These are phyloP conservation scores for Pythium utonaiense DNA, from an alignment of 352 stramenopile species.

Conservation along the genomic window DNA sequence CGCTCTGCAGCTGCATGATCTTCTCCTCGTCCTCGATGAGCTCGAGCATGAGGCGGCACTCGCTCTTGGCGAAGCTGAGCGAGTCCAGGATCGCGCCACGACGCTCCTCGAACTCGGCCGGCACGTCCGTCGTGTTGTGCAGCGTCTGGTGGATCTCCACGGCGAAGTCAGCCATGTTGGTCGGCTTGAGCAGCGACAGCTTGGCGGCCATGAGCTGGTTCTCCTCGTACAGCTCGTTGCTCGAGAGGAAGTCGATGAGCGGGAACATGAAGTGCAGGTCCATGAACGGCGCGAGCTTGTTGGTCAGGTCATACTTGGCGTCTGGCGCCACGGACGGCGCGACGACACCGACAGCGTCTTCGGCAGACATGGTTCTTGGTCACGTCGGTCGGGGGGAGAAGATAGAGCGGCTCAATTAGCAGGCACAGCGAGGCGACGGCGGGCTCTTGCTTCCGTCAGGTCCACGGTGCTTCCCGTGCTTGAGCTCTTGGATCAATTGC, in stretches of 20 bases:
- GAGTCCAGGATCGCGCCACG: slow-evolving; percentile 70
- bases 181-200: slow-evolving; percentile 90
- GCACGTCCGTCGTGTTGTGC: slow-evolving; percentile 74
- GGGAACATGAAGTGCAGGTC: slow-evolving; percentile 98
- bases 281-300: slow-evolving; percentile 92
- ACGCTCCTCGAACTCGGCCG: slow-evolving; percentile 80
- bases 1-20: slow-evolving; percentile 81
- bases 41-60: slow-evolving; percentile 72
- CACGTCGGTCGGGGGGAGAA: neutral
- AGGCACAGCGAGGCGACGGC: too few relatives aligned
- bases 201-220: slow-evolving; percentile 87
- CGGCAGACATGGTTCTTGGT: slow-evolving; percentile 22
- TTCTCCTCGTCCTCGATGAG: slow-evolving; percentile 86
- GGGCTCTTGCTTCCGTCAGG: slow-evolving; percentile 1
- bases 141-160: slow-evolving; percentile 95
- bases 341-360: slow-evolving; percentile 37
- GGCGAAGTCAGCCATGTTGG: slow-evolving; percentile 97
- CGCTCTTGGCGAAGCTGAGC: slow-evolving; percentile 70
- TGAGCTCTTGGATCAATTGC: slow-evolving; percentile 21
- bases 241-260: slow-evolving; percentile 93
- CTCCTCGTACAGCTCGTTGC: slow-evolving; percentile 91
- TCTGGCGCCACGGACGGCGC: slow-evolving; percentile 45
- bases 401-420: neutral
- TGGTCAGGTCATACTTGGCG: slow-evolving; percentile 93
- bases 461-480: slow-evolving; percentile 11